Evolutionary conservation across 441 rosid genomes (phyloP), one percentile per base, ranked within the genome.

Genomic region (Adansonia madagascariensis): DNA sequence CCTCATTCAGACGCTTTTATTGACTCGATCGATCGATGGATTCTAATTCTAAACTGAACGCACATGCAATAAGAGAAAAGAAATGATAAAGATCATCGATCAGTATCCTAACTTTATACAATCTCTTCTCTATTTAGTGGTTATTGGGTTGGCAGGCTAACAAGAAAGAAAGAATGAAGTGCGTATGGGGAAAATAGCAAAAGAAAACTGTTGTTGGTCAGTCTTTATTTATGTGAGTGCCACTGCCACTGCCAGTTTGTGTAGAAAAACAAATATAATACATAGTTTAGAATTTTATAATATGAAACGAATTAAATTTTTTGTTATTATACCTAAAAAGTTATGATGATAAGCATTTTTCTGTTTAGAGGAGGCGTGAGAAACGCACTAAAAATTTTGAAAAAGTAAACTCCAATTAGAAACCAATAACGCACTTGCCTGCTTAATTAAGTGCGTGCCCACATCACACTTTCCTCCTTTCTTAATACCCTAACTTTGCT

Each of bases 331-430:
- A 10, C 39, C 39, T 2, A 14, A 27, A 59, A 22, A 31, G 61
- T 59, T 59, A 61, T 61, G 5, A 61, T 24, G 18, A 52, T 52
- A 17, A 52, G 15, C 17, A 0, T 53, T 39, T 20, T 39, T 27
- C 31, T 11, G 8, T 6, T 35, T 57, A 75, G 27, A 71, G 11
- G 59, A 39, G 71, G 89, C 89, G 90, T 89, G 89, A 82, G 84
- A 81, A 85, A 83, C 84, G 89, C 91, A 84, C 90, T 64, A 3
- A 70, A 61, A 61, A 35, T 35, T 52, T n/a, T 15, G 24, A 64
- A 50, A 71, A 59, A 27, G 49, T 49, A 27, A 18, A 55, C 60
- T 6, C 41, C 60, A 43, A 69, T 20, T 57, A 57, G 11, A 59
- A 59, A 0, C 73, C 53, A 59, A 8, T 27, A 27, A 61, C 27